Evolutionary conservation across 2,329 filamentous ascomycete genomes (phyloP), one percentile per base, ranked within the genome.

Genomic region (Rhynchosporium graminicola): DNA sequence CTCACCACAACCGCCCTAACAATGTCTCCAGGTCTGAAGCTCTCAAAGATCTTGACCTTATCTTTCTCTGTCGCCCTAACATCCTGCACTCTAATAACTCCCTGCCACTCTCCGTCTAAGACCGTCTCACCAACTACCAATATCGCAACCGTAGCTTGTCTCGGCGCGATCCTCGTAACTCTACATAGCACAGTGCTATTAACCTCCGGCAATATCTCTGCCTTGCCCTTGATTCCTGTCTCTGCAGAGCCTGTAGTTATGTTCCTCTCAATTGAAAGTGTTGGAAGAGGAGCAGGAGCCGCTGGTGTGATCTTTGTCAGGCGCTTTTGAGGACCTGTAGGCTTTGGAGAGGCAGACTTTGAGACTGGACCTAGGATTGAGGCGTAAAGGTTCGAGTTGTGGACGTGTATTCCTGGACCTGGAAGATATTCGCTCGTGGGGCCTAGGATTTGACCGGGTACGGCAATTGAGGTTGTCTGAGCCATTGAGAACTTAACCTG

Each of bases 1-100:
- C 60, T 62, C 72, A 92, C 88, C 72, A 99, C 92, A 61, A 88
- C 84, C 4, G 92, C 95, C 57, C 91, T 80, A 57, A 99, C 91
- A 68, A 98, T 87, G 79, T 99, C 95, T 0, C 95, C 95, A 0
- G 96, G 93, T 68, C 92, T 84, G 74, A 98, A 98, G 72, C 89
- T 91, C 75, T 97, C 92, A 68, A 91, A 88, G 66, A 98, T 90
- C 75, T 90, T 91, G 48, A 97, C 91, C 70, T 91, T 91, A 75
- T 98, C 95, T 78, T 97, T 97, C 79, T 99, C 95, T 20, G 95
- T 97, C 3, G 92, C 92, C 61, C 95, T 84, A 40, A 99, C 91
- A 74, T 99, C 95, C 78, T 98, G 94, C 66, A 88, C 86, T 20
- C 92, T 84, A 64, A 97, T 92, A 65, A 96, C 79, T 4, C 90